Base-by-base conservation (phyloP, 495 filamentous ascomycete species). In the Penicillium roqueforti region DNA sequence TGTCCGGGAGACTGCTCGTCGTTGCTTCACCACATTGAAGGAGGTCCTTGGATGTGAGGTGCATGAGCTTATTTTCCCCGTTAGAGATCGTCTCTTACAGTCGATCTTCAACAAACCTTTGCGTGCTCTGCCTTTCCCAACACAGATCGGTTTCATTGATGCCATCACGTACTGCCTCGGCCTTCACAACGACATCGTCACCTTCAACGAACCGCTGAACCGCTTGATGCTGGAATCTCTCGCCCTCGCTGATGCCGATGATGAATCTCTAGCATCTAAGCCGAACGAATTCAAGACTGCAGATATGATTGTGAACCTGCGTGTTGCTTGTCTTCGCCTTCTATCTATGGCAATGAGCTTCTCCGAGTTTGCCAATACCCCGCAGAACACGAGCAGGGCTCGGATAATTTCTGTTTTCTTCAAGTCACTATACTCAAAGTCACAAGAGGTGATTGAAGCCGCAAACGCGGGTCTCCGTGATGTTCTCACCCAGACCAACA, bases 121-220 rank as follows among this genome's bases (percentile, higher is more conserved):
- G 22, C 81, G 95, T 46, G 95, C 95, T 3, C 71, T 99, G 48
- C 92, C 92, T 2, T 97, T 97, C 63, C 77, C 87, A 4, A 88
- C 85, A 2, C 95, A 99, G 68, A 97, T 99, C 62, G 95, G 93
- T 9, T 97, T 92, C 66, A 95, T 99, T 58, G 93, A 97, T 68
- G 95, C 92, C 6, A 91, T 99, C 58, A 93, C 89, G 0, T 97
- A 91, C 68, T 95, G 90, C 68, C 79, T 99, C 70, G 83, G 85
- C 23, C 75, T 97, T 25, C 88, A 92, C 58, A 83, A 87, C 39
- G 86, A 91, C 49, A 90, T 97, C 47, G 80, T 97, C 19, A 80
- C 85, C 13, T 95, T 97, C 66, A 92, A 96, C 61, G 92, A 97
- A 40, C 81, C 89, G 53, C 80, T 97, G 20, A 95, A 90, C 59